These are phyloP conservation scores for Coemansia sp. DNA, from an alignment of 192 early-diverging fungal genomes.

Conservation along the genomic window DNA sequence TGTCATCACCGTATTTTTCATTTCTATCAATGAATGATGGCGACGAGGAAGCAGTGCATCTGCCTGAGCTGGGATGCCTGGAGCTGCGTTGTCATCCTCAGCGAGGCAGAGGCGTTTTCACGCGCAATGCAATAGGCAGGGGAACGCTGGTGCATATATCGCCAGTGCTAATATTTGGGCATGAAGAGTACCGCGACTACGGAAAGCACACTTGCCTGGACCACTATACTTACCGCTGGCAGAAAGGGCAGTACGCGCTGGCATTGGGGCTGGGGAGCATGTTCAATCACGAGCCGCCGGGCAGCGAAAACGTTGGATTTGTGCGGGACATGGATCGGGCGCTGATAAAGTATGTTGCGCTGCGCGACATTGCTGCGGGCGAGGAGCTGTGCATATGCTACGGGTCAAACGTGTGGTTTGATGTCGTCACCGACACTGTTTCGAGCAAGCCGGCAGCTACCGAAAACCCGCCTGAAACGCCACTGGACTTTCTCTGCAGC, in stretches of 20 bases:
- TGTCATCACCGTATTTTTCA: no score
- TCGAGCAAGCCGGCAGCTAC: not conserved
- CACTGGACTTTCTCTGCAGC: conserved; percentile 1
- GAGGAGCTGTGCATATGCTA: conserved; percentile 70
- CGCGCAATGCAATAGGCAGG: conserved; percentile 28
- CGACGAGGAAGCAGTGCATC: not conserved
- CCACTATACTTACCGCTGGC: conserved; percentile 68
- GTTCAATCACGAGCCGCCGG: conserved; percentile 61
- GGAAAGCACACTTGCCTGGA: conserved; percentile 61
- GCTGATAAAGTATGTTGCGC: conserved; percentile 59
- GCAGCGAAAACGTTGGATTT: conserved; percentile 61
- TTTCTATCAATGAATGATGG: not conserved
- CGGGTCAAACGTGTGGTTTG: conserved; percentile 65
- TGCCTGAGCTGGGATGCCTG: conserved; percentile 35
- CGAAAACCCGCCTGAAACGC: not conserved
- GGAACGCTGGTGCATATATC: conserved; percentile 59
- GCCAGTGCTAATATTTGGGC: conserved; percentile 57
- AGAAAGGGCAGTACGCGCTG: conserved; percentile 55
- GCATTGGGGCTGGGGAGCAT: conserved; percentile 65
- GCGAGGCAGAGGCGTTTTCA: conserved; percentile 62
- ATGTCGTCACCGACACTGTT: conserved; percentile 34
- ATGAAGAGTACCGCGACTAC: conserved; percentile 56
- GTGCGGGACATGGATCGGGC: conserved; percentile 55
- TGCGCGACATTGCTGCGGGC: conserved; percentile 52
- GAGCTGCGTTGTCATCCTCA: conserved; percentile 54